phyloP scores from a whole-genome alignment of 192 early-diverging fungal genomes.

The Phycomyces blakesleeanus region DNA sequence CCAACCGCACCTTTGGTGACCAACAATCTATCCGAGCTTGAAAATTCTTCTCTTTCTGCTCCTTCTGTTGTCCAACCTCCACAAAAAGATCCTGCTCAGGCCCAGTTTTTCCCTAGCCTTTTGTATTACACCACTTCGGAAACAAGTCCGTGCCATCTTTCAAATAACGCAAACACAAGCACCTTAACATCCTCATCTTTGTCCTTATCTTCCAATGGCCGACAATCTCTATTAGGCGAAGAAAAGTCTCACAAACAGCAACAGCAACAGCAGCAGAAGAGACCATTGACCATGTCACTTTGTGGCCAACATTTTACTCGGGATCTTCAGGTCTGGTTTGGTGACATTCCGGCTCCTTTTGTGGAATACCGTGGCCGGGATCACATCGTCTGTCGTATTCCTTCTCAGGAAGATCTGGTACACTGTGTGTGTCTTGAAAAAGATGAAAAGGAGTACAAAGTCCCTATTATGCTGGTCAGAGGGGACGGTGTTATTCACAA shows the following conservation, averaged over 20 bases:
- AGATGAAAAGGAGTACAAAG: constrained; percentile 4
- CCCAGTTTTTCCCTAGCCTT: constrained; percentile 27
- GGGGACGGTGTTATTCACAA: constrained; percentile 36
- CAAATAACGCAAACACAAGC: too few species aligned
- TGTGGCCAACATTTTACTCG: constrained; percentile 64
- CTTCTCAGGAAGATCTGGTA: constrained; percentile 12
- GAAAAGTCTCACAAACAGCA: neutral
- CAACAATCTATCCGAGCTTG: too few species aligned
- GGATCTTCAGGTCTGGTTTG: constrained; percentile 65
- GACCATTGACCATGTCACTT: constrained; percentile 44
- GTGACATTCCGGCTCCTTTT: constrained; percentile 18
- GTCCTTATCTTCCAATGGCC: too few species aligned
- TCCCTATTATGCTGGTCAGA: constrained; percentile 32
- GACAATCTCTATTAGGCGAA: too few species aligned
- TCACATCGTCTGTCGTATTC: constrained; percentile 40
- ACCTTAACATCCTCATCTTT: too few species aligned
- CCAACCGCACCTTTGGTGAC: too few species aligned
- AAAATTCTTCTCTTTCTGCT: too few species aligned
- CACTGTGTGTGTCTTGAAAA: constrained; percentile 1
- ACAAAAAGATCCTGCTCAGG: neutral
- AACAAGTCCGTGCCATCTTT: neutral
- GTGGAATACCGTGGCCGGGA: constrained; percentile 39
- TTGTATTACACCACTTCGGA: constrained; percentile 26
- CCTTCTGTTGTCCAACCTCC: too few species aligned
- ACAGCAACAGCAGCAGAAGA: too few species aligned